Conservation (phyloP, 2,329 filamentous ascomycete species). For the Alternaria triticimaculans region DNA sequence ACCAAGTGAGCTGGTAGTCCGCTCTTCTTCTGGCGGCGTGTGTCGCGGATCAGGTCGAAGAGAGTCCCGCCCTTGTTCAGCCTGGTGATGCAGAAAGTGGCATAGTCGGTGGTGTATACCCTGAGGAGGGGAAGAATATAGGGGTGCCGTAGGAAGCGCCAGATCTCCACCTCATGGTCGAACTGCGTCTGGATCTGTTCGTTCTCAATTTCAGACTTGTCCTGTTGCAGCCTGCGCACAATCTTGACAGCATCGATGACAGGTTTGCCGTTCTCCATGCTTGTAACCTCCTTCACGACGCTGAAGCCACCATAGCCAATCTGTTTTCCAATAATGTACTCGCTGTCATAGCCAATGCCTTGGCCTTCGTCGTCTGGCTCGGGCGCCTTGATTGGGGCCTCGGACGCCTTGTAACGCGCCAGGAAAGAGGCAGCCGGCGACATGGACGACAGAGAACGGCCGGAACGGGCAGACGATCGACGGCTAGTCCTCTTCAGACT, state of each 20-base stretch:
- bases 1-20: slow-evolving; percentile 61
- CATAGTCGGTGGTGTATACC: slow-evolving; percentile 71
- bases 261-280: slow-evolving; percentile 62
- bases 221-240: slow-evolving; percentile 64
- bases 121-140: slow-evolving; percentile 68
- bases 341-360: slow-evolving; percentile 64
- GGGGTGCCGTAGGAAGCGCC: slow-evolving; percentile 68
- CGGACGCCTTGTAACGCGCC: slow-evolving; percentile 57
- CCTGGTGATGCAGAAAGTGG: slow-evolving; percentile 73
- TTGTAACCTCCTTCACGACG: slow-evolving; percentile 70
- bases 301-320: slow-evolving; percentile 72
- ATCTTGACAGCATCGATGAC: slow-evolving; percentile 71
- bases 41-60: slow-evolving; percentile 66
- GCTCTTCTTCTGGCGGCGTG: slow-evolving; percentile 50
- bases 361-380: slow-evolving; percentile 72
- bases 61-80: slow-evolving; percentile 69
- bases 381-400: slow-evolving; percentile 47
- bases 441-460: slow-evolving; percentile 57
- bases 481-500: slow-evolving; percentile 47
- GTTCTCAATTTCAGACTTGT: slow-evolving; percentile 66
- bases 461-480: slow-evolving; percentile 56
- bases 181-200: slow-evolving; percentile 71
- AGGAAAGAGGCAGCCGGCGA: slow-evolving; percentile 66
- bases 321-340: slow-evolving; percentile 71
- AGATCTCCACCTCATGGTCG: slow-evolving; percentile 72